Base-by-base conservation (phyloP, 352 stramenopile species). In the Globisporangium ultimum region DNA sequence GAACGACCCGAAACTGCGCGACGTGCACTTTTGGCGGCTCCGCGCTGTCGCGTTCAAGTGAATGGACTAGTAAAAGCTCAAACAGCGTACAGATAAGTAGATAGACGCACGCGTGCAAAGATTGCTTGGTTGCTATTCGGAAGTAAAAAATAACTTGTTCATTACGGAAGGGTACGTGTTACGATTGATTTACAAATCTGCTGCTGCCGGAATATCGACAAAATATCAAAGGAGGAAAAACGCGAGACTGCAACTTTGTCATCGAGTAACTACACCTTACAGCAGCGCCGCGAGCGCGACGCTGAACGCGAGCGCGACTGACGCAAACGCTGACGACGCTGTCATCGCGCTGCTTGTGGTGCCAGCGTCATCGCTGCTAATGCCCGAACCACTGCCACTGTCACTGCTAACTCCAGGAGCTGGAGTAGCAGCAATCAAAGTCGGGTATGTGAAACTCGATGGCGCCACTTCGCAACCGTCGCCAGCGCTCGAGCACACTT, bases 401-500 rank as follows among this genome's bases (percentile, higher is more conserved):
- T n/a, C n/a, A n/a, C n/a, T 56, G 42, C 51, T 28, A 17, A 43
- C 18, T 61, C 8, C 45, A 60, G 57, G 58, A 57, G 46, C 55
- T 18, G 20, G 42, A 17, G 55, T 63, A 17, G 56, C 21, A 10
- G 34, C 34, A 17, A 57, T 40, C 21, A 87, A 54, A 17, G 72
- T 67, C 17, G 78, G 78, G 71, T 79, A 88, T 49, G 66, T 74
- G 51, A 74, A 88, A 13, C 32, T 24, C 11, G 70, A 68, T 8
- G 77, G 70, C 8, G 73, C 75, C 11, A 61, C 60, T 24, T 72
- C 70, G 51, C 75, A 80, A 46, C 62, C 68, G 34, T 66, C 61
- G 13, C 32, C 56, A 17, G 53, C 64, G n/a, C 21, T 59, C 13
- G 53, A 56, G 59, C 82, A 92, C 20, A 80, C 66, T 13, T 75